phyloP scores from a whole-genome alignment of 306 rosid species.

The Carpinus fangiana region DNA sequence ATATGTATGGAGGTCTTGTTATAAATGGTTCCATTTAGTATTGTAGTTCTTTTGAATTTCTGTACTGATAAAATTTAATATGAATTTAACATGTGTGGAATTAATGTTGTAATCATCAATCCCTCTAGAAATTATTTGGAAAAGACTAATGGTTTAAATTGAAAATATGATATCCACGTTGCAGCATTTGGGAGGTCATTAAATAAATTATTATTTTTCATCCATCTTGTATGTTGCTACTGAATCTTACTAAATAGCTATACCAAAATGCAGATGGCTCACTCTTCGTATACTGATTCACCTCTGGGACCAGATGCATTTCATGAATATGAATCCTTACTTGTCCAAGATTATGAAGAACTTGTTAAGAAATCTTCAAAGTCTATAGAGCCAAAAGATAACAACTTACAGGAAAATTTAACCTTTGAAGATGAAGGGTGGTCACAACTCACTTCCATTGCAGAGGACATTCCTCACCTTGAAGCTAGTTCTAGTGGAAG shows the following conservation, averaged over 20 bases:
- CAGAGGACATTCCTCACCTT: constrained; percentile 44
- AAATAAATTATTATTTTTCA: not conserved
- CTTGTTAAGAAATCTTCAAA: constrained; percentile 56
- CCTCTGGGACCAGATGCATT: constrained; percentile 96
- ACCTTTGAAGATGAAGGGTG: constrained; percentile 53
- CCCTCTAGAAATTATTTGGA: not conserved
- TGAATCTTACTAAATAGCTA: constrained; percentile 24
- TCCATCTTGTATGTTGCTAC: not conserved
- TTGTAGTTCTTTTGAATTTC: not conserved
- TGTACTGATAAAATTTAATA: not conserved
- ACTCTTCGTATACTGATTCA: constrained; percentile 78
- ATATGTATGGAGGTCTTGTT: not conserved
- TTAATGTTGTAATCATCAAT: not conserved
- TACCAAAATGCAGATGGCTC: constrained; percentile 61
- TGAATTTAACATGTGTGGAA: not conserved
- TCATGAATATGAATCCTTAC: constrained; percentile 85
- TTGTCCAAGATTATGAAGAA: constrained; percentile 91
- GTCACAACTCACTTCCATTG: constrained; percentile 47
- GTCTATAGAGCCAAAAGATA: constrained; percentile 29
- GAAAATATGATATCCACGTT: not conserved
- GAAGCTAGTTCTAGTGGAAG: constrained; percentile 67
- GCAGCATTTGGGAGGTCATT: not conserved
- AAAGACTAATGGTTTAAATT: not conserved
- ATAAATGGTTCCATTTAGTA: not conserved
- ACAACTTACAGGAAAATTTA: constrained; percentile 38